Conservation (phyloP, 805 yeast species). For the Starmerella vaccinii region DNA sequence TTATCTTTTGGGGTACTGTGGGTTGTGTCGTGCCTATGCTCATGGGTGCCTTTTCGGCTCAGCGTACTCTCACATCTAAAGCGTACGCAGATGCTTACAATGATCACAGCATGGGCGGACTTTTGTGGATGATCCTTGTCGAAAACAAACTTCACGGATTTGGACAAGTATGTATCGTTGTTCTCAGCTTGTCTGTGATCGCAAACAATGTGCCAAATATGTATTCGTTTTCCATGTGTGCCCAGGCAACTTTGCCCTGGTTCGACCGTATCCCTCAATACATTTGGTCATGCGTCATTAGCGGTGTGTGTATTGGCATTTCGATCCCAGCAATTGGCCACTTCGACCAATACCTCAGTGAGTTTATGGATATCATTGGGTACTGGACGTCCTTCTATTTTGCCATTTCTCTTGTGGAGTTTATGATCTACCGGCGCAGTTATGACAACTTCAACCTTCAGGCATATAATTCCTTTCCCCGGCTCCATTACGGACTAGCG, state of each 20-base stretch:
- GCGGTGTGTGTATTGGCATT: conserved; percentile 68
- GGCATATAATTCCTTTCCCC: conserved; percentile 46
- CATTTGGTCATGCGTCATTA: conserved; percentile 68
- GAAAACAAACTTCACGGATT: conserved; percentile 74
- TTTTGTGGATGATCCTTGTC: conserved; percentile 67
- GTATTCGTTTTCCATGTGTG: conserved; percentile 81
- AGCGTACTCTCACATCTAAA: conserved; percentile 43
- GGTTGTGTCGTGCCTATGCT: conserved; percentile 66
- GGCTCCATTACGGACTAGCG: conserved; percentile 67
- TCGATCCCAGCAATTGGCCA: conserved; percentile 79
- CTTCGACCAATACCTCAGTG: conserved; percentile 61
- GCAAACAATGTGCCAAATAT: conserved; percentile 89
- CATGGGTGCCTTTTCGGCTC: conserved; percentile 78
- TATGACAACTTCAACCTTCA: conserved; percentile 51
- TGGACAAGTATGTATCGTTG: conserved; percentile 80
- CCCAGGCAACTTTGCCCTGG: conserved; percentile 73
- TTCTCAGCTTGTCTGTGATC: conserved; percentile 75
- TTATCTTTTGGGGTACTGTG: conserved; percentile 50
- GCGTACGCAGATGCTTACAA: conserved; percentile 44
- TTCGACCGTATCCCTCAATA: conserved; percentile 70
- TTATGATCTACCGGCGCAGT: conserved; percentile 64
- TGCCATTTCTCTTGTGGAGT: conserved; percentile 68
- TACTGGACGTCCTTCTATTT: conserved; percentile 83
- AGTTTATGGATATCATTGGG: conserved; percentile 85
- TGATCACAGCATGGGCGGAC: conserved; percentile 58